Base-by-base conservation (phyloP, 441 rosid species). In the Melastoma candidum region DNA sequence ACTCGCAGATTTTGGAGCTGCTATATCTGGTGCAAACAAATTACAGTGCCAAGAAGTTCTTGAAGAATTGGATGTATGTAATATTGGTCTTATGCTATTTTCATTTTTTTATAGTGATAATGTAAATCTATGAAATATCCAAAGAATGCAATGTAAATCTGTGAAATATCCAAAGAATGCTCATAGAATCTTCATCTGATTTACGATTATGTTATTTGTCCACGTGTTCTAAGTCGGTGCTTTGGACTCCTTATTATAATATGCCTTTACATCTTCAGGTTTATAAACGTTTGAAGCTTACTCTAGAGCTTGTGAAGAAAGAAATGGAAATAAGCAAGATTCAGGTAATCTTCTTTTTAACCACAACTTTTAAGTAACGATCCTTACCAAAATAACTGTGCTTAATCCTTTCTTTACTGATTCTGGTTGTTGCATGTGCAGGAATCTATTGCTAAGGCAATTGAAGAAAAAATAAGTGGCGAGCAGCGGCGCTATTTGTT, bases 401-500 rank as follows among this genome's bases (percentile, higher is more conserved):
- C 41, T 4, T 36, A 4, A 9, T 36, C 41, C 7, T 36, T 36
- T 4, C 41, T 36, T 36, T 36, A 36, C 7, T 6, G 6, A 4
- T 36, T 9, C 7, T 39, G 17, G 26, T 52, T 52, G 56, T 25
- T 26, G 43, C 56, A 14, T 36, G 4, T 58, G 32, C 69, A 94
- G 99, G 97, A 90, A 76, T 62, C 97, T 8, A 94, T 94, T 53
- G 96, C 97, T 26, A 94, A 87, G 77, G 95, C 99, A 61, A 94
- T 90, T 64, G 99, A 94, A 73, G 99, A 94, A 69, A 94, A 94
- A 74, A 81, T 94, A 63, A 94, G 96, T 51, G 95, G 95, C 41
- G 99, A 94, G 81, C 99, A 94, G 67, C 88, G 99, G 0, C 97
- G 99, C 9, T 94, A 90, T 71, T 81, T 94, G 74, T 77, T 94